Evolutionary conservation across 768 basidiomycete genomes (phyloP).

Genomic region (Cyclocybe cylindracea): DNA sequence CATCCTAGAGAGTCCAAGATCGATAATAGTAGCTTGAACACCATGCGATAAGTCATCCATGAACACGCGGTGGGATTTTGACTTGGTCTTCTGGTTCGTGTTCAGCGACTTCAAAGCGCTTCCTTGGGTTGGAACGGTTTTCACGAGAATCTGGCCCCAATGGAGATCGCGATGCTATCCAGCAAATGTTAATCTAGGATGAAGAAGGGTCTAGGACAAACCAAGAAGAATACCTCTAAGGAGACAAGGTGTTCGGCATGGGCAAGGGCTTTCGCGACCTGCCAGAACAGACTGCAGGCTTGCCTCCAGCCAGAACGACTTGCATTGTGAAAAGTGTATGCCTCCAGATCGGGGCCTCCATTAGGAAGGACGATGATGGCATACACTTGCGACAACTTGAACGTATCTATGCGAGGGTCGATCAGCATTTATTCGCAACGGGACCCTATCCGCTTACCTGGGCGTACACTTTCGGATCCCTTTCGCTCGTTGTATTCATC

Average conservation of each 20-base stretch:
- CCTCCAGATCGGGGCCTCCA: slow-evolving; percentile 89
- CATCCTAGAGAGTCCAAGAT: slow-evolving; percentile 91
- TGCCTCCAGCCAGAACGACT: slow-evolving; percentile 77
- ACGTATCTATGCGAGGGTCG: slow-evolving; percentile 53
- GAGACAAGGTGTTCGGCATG: slow-evolving; percentile 77
- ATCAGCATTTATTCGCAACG: slow-evolving; percentile 7
- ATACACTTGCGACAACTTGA: slow-evolving; percentile 78
- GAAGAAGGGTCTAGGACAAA: background rate
- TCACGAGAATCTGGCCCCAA: slow-evolving; percentile 93
- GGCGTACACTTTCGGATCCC: slow-evolving; percentile 83
- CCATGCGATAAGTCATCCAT: slow-evolving; percentile 75
- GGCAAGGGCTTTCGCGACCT: slow-evolving; percentile 75
- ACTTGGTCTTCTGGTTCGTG: slow-evolving; percentile 30
- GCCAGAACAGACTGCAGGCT: slow-evolving; percentile 90
- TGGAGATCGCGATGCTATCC: slow-evolving; percentile 96
- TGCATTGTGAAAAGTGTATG: slow-evolving; percentile 64
- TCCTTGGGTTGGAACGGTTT: slow-evolving; percentile 39
- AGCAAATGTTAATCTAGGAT: background rate
- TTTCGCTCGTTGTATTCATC: slow-evolving; percentile 77
- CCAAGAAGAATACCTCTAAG: slow-evolving; percentile 73
- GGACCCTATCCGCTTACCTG: slow-evolving; percentile 49
- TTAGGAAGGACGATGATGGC: slow-evolving; percentile 89
- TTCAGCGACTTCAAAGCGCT: slow-evolving; percentile 35
- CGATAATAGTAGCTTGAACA: slow-evolving; percentile 84
- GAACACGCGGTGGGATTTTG: slow-evolving; percentile 27